A percentile compares a stretch with the other conserved stretches of the same genome.
Conservation (phyloP, 1,284 basidiomycete genomes). For the Ustilago cynodontis region DNA sequence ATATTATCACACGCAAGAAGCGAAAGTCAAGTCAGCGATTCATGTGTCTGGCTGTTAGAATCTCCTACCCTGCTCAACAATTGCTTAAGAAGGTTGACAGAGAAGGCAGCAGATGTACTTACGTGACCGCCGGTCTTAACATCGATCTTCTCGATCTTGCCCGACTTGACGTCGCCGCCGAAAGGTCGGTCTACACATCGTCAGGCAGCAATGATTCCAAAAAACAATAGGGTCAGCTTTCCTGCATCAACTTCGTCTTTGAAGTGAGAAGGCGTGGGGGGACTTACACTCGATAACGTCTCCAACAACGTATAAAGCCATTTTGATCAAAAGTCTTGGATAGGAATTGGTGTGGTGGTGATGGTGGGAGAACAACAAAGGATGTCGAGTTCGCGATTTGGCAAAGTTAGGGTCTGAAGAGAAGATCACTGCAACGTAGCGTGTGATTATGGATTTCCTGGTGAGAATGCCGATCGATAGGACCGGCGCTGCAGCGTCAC, state of each 20-base stretch:
- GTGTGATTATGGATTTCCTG: background rate
- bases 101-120: slow-evolving; percentile 30
- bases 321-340: slow-evolving; percentile 21
- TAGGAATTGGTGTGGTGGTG: background rate
- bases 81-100: background rate
- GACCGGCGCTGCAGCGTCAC: slow-evolving; percentile 24
- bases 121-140: slow-evolving; percentile 64
- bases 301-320: slow-evolving; percentile 60
- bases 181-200: slow-evolving; percentile 57
- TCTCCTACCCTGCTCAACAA: background rate
- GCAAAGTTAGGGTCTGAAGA: slow-evolving; percentile 3
- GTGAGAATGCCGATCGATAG: slow-evolving; percentile 38
- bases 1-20: background rate
- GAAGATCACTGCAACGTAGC: background rate
- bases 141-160: slow-evolving; percentile 66
- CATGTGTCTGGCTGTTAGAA: background rate
- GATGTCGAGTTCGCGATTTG: background rate
- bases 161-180: slow-evolving; percentile 61
- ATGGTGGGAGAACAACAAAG: slow-evolving; percentile 1
- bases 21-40: background rate
- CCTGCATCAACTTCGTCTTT: background rate
- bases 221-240: background rate
- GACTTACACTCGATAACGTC: slow-evolving; percentile 62
- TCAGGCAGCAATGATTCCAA: background rate
- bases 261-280: background rate